phyloP scores from a whole-genome alignment of 208 protist species.

The Acanthamoeba triangularis region DNA sequence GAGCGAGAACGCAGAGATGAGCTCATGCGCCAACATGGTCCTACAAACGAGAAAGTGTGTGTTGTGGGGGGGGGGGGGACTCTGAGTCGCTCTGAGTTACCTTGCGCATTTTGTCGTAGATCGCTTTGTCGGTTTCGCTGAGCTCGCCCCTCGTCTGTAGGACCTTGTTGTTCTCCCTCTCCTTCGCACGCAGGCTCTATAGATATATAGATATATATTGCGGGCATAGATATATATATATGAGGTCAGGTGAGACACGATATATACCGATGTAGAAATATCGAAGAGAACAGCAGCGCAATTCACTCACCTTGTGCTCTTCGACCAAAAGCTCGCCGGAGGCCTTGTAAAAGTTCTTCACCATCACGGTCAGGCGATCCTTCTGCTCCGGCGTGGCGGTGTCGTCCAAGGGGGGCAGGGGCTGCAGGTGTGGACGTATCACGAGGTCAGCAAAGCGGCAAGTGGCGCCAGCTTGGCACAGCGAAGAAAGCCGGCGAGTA shows the following conservation, averaged over 20 bases:
- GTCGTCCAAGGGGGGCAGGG: constrained; percentile 18
- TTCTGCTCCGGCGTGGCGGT: constrained; percentile 38
- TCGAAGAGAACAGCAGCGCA: neutral
- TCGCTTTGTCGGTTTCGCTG: constrained; percentile 50
- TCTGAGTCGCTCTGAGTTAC: neutral
- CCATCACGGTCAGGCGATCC: constrained; percentile 19
- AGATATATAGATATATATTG: neutral
- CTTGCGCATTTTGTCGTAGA: constrained; percentile 84
- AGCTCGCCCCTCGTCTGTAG: constrained; percentile 83
- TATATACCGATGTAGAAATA: too few species aligned
- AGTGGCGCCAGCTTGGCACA: neutral
- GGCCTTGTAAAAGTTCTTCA: constrained; percentile 59
- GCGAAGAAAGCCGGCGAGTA: neutral
- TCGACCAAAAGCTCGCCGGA: constrained; percentile 31
- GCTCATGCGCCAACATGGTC: neutral
- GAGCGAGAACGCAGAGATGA: neutral
- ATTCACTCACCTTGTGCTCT: constrained; percentile 57
- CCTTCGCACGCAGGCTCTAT: constrained; percentile 79
- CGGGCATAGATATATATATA: neutral
- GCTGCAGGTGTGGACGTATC: neutral
- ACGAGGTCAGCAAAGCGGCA: neutral
- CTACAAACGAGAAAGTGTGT: neutral
- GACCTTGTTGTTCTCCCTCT: constrained; percentile 82
- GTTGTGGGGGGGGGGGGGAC: too few species aligned
- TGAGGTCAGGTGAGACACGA: neutral